Base-by-base conservation (phyloP, 805 yeast species). In the Komagataella phaffii region DNA sequence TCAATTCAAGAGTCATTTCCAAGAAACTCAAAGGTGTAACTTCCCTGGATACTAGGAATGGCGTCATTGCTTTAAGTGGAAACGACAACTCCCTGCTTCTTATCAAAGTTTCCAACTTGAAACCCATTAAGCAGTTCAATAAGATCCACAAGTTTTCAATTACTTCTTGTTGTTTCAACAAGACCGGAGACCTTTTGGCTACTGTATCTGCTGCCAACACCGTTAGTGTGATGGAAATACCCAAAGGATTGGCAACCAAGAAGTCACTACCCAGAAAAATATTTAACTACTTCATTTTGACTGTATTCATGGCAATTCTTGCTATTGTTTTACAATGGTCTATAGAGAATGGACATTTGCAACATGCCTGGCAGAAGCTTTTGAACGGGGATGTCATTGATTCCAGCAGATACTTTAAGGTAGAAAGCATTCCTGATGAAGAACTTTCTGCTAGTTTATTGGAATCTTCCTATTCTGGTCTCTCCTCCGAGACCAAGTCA, bases 121-220 rank as follows among this genome's bases (percentile, higher is more conserved):
- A 74, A 46, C 64, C 74, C 10, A 58, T 79, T 23, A 78, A 75
- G 53, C 67, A 72, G 6, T 68, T 80, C 52, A 74, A 75, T 46
- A 77, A 83, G 54, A 80, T 85, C 51, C 96, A 89, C 63, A 70
- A 75, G 7, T 86, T 86, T 63, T 88, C 95, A 23, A 81, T 88
- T 50, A 88, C 96, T 0, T 74, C 77, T 47, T 79, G 87, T 7
- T 69, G 79, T 2, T 81, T 88, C 54, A 81, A 88, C 3, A 83
- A 85, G 12, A 73, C 79, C 61, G 88, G 90, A 6, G 67, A 76
- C 50, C 73, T 73, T 52, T 66, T 88, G 49, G 91, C 88, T 2
- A 76, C 88, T 19, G 83, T 80, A 0, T 83, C 91, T 40, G 95
- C 90, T 1, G 86, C 93, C 2, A 82, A 84, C 54, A 74, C 88